A percentile compares a stretch with the other conserved stretches of the same genome.
Evolutionary conservation across 2,329 filamentous ascomycete genomes (phyloP).

Genomic region (Hypoxylon sp.): DNA sequence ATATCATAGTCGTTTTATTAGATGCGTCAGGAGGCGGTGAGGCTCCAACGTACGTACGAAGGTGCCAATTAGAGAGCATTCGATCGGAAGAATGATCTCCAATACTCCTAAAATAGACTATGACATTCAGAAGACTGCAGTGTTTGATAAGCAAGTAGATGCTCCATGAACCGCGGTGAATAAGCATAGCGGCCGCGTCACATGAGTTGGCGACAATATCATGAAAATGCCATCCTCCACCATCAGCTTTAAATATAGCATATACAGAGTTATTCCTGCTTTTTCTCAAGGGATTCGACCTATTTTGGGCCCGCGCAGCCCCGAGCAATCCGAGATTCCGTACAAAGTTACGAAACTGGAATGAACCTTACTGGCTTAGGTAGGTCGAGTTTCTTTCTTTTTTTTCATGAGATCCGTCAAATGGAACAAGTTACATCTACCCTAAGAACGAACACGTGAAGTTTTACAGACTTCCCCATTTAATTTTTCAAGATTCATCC

Average conservation of each 20-base stretch:
- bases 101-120: neutral
- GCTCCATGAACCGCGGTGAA: neutral
- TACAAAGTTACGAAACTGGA: constrained; percentile 1
- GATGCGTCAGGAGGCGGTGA: neutral
- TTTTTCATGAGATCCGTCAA: neutral
- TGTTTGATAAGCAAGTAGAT: neutral
- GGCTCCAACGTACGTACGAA: neutral
- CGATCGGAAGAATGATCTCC: neutral
- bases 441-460: constrained; percentile 4
- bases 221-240: constrained; percentile 7
- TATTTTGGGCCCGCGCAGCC: neutral
- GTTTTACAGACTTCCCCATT: neutral
- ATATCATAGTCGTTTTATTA: neutral
- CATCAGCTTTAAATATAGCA: constrained; percentile 30
- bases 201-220: constrained; percentile 10
- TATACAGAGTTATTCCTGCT: constrained; percentile 11
- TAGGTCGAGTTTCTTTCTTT: neutral
- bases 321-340: constrained; percentile 14
- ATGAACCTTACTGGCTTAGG: neutral
- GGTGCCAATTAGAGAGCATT: neutral
- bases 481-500: neutral
- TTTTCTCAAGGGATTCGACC: constrained; percentile 11
- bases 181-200: constrained; percentile 14
- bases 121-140: neutral
- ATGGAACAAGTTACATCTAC: constrained; percentile 12